Base-by-base conservation (phyloP, 177 flowering plant genomes). In the Telopea speciosissima region DNA sequence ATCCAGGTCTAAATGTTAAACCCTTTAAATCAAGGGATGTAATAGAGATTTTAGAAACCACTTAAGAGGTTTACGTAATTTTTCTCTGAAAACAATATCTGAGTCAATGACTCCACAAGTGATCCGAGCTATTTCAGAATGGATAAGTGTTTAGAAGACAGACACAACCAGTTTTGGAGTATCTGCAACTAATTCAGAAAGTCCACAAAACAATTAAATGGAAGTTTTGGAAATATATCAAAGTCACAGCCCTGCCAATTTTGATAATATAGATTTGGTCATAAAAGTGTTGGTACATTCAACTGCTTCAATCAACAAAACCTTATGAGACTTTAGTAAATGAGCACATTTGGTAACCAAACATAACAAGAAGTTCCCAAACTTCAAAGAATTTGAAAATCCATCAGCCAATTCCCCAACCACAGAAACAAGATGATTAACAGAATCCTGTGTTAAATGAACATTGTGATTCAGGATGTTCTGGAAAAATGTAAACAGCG, bases 351-450 rank as follows among this genome's bases (percentile, higher is more conserved):
- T 92, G 65, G 76, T 80, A 66, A 89, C 80, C 0, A 92, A 82
- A 77, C 90, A 85, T 69, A 90, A 70, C 75, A 89, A 79, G 64
- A 89, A 89, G 70, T 87, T 88, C 3, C 87, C 87, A 73, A 90
- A 86, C 79, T 88, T 89, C 56, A 89, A 68, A 68, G 97, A 92
- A 65, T 79, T 87, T 9, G 92, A 79, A 78, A 85, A 87, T 63
- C 65, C 79, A 44, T 70, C 80, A 49, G 82, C 81, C 67, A 73
- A 73, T 73, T 83, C 70, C 9, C 40, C 74, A 62, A 83, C 79
- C 52, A 19, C 68, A 40, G 72, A 69, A 68, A 87, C 88, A 77
- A 88, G 82, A 70, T 72, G 72, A 79, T 86, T 85, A 26, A 89
- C 76, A 3, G 88, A 84, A 77, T 87, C 92, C 66, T 78, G 85